Conservation (phyloP, 2,329 filamentous ascomycete genomes). For the Parafenestella ontariensis region DNA sequence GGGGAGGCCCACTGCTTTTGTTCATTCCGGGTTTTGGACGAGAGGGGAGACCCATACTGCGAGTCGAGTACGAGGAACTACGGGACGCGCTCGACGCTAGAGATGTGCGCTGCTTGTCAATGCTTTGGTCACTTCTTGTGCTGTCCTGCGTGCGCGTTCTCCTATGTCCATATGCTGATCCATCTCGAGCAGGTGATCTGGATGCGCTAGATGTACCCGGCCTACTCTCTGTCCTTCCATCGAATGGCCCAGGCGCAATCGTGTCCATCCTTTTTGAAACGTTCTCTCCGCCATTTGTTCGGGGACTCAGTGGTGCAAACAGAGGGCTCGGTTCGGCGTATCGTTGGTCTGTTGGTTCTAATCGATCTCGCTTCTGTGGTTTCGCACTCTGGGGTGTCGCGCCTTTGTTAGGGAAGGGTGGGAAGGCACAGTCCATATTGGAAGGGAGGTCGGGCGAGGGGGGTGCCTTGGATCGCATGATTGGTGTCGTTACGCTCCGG, state of each 20-base stretch:
- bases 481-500: conserved; percentile 46
- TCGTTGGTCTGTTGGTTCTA: conserved; percentile 33
- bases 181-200: conserved; percentile 25
- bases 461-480: conserved; percentile 40
- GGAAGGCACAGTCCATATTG: conserved; percentile 61
- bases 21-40: conserved; percentile 28
- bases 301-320: conserved; percentile 60
- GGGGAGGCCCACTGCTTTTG: conserved; percentile 11
- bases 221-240: conserved; percentile 49
- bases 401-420: conserved; percentile 58
- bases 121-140: conserved; percentile 34
- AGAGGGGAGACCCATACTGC: conserved; percentile 31
- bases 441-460: conserved; percentile 42
- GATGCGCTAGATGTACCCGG: conserved; percentile 47
- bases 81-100: conserved; percentile 39
- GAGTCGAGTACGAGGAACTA: conserved; percentile 40
- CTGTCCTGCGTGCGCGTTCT: conserved; percentile 48
- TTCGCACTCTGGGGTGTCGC: conserved; percentile 31
- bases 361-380: conserved; percentile 27
- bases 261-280: conserved; percentile 69
- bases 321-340: conserved; percentile 45
- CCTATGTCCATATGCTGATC: conserved; percentile 41
- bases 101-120: conserved; percentile 36
- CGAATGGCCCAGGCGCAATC: conserved; percentile 72
- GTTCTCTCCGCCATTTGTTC: conserved; percentile 49